Conservation (phyloP, 1,139 yeast genomes). For the Scheffersomyces stambukii region DNA sequence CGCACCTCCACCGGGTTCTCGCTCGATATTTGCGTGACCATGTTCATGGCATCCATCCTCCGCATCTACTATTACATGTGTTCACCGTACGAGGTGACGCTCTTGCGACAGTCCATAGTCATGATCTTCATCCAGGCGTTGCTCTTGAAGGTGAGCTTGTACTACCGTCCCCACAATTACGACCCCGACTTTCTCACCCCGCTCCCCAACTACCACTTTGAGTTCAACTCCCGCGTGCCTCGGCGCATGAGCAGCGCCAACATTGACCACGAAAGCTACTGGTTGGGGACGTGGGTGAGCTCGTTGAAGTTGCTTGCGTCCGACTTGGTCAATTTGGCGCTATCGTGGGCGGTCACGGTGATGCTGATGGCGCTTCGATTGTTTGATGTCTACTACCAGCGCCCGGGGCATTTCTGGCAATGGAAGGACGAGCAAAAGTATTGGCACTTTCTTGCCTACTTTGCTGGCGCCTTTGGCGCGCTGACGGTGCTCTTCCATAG, state of each 20-base stretch:
- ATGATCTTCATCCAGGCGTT: slow-evolving; percentile 74
- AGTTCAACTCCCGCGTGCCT: slow-evolving; percentile 22
- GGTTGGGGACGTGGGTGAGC: slow-evolving; percentile 6
- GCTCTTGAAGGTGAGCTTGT: slow-evolving; percentile 57
- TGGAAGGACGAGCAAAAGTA: slow-evolving; percentile 62
- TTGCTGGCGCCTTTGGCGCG: slow-evolving; percentile 34
- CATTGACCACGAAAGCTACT: slow-evolving; percentile 8
- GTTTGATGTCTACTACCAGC: slow-evolving; percentile 64
- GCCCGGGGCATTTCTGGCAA: slow-evolving; percentile 79
- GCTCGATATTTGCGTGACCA: slow-evolving; percentile 85
- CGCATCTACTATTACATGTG: slow-evolving; percentile 74
- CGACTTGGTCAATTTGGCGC: slow-evolving; percentile 7
- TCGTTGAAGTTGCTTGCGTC: slow-evolving; percentile 4
- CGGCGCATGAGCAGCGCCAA: slow-evolving; percentile 13
- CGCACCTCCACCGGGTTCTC: slow-evolving; percentile 76
- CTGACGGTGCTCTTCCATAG: slow-evolving; percentile 44
- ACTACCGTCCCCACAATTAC: slow-evolving; percentile 48
- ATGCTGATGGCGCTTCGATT: slow-evolving; percentile 42
- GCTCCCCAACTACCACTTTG: slow-evolving; percentile 26
- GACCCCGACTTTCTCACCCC: slow-evolving; percentile 39
- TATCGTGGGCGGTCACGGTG: slow-evolving; percentile 9
- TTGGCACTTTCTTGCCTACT: slow-evolving; percentile 63
- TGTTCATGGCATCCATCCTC: slow-evolving; percentile 73
- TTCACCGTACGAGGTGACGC: slow-evolving; percentile 72
- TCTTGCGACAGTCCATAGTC: slow-evolving; percentile 70